Conservation (phyloP, 257 asterid genomes). For the Solanum gandarillasii region DNA sequence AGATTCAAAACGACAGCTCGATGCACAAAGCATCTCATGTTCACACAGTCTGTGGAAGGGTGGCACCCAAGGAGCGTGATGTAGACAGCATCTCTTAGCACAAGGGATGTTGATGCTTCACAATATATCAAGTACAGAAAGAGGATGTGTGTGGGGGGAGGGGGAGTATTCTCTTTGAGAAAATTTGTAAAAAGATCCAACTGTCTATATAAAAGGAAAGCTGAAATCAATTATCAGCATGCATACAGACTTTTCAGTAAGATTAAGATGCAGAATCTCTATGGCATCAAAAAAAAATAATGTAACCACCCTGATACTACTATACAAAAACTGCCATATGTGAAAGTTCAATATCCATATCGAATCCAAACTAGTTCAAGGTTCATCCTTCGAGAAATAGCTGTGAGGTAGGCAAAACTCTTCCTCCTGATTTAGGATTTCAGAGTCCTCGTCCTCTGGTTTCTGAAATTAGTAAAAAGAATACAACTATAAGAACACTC, state of each 20-base stretch:
- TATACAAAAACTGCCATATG: neutral
- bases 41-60: neutral
- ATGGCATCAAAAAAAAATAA: neutral
- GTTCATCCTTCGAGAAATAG: slow-evolving; percentile 44
- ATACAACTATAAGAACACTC: neutral
- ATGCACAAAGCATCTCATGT: neutral
- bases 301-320: neutral
- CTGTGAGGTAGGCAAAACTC: slow-evolving; percentile 81
- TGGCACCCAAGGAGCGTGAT: neutral
- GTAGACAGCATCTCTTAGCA: neutral
- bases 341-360: neutral
- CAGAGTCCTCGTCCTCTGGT: slow-evolving; percentile 75
- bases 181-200: neutral
- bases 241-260: neutral
- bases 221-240: neutral
- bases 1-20: neutral
- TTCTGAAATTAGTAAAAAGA: slow-evolving; percentile 35
- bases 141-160: too few relatives aligned
- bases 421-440: slow-evolving; percentile 59
- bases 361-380: slow-evolving; percentile 15
- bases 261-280: neutral
- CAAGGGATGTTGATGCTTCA: neutral
- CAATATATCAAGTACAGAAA: neutral
- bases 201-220: neutral
- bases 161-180: neutral